These are phyloP conservation scores for Echium plantagineum DNA, from an alignment of 257 asterid species.

Conservation along the genomic window DNA sequence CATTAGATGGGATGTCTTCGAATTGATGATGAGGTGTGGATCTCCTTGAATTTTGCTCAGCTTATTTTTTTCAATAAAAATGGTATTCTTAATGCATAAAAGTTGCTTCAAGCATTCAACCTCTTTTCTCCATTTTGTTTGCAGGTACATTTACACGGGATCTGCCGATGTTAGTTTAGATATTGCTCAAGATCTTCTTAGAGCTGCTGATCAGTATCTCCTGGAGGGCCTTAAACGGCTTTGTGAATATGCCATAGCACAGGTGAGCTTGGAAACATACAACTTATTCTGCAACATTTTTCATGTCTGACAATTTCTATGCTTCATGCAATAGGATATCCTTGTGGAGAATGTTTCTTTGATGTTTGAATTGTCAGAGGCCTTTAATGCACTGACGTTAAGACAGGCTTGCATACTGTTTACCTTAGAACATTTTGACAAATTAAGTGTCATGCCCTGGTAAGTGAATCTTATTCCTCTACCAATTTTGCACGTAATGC, in stretches of 20 bases:
- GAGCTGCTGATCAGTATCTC: conserved; percentile 97
- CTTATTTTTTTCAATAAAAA: neutral
- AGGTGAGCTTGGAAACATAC: conserved; percentile 29
- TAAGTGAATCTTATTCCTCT: conserved; percentile 19
- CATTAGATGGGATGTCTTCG: conserved; percentile 91
- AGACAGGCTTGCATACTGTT: conserved; percentile 71
- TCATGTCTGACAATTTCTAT: conserved; percentile 17
- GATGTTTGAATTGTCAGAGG: conserved; percentile 93
- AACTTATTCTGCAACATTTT: neutral
- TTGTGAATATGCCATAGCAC: conserved; percentile 84
- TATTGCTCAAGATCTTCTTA: conserved; percentile 82
- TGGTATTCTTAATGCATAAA: neutral
- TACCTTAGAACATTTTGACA: conserved; percentile 68
- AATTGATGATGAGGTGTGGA: conserved; percentile 91
- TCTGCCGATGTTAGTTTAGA: conserved; percentile 72
- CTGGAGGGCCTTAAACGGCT: conserved; percentile 94
- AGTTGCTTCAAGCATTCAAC: conserved; percentile 9
- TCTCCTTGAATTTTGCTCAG: conserved; percentile 1
- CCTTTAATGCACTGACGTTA: conserved; percentile 69
- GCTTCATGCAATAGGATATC: conserved; percentile 48
- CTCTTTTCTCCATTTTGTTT: conserved; percentile 8
- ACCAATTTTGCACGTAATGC: neutral
- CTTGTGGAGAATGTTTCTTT: conserved; percentile 67
- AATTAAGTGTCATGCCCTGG: conserved; percentile 53
- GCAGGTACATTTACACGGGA: conserved; percentile 88